Percentiles rank a stretch among this genome's conserved stretches.
Conservation (phyloP, 192 early-diverging fungal species). For the Coemansia sp. region DNA sequence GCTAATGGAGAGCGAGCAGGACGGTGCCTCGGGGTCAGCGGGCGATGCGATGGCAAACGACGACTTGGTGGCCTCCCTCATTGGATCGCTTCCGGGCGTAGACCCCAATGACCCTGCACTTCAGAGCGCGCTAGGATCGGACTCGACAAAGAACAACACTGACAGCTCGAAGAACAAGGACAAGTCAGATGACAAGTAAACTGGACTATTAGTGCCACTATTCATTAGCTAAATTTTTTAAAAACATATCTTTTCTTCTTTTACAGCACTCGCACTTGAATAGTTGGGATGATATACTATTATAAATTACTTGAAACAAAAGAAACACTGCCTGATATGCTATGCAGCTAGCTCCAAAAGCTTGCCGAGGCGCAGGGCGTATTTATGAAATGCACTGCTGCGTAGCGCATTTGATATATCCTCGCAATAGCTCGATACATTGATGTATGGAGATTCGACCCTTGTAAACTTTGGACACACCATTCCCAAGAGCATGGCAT, state of each 20-base stretch:
- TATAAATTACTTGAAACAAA: background rate
- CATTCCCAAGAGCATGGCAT: background rate
- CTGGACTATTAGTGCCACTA: background rate
- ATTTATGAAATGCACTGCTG: background rate
- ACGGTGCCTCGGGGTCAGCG: constrained; percentile 26
- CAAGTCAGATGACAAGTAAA: constrained; percentile 15
- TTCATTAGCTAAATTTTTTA: background rate
- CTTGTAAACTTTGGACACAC: background rate
- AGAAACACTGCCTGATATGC: background rate
- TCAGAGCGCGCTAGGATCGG: constrained; percentile 61
- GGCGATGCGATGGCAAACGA: constrained; percentile 47
- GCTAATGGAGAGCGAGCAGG: constrained; percentile 36
- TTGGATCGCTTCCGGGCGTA: constrained; percentile 84
- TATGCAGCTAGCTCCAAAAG: background rate
- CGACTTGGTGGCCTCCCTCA: constrained; percentile 68
- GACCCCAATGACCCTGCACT: constrained; percentile 82
- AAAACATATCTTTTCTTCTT: background rate
- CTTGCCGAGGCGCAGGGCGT: background rate
- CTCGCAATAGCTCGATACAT: background rate
- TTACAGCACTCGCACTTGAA: background rate
- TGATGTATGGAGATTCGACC: background rate
- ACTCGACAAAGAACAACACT: constrained; percentile 50
- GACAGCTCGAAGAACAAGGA: constrained; percentile 35
- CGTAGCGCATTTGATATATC: background rate
- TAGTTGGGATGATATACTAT: too few species aligned